These are phyloP conservation scores for Crithidia acanthocephali DNA, from an alignment of 208 protist genomes.

Conservation along the genomic window DNA sequence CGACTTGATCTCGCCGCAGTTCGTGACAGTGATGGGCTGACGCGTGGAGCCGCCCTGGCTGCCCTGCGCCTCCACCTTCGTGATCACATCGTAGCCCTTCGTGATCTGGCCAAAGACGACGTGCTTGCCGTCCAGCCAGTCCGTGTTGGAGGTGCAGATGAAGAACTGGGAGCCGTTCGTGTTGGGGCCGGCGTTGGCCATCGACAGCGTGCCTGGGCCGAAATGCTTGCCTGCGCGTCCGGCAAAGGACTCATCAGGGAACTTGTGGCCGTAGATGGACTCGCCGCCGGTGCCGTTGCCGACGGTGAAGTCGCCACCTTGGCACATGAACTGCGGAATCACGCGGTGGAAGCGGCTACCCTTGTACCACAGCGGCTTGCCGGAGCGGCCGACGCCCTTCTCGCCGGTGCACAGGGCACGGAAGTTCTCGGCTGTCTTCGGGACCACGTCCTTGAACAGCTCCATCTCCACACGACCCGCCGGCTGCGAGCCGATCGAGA, in stretches of 20 bases:
- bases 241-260: slow-evolving; percentile 94
- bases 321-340: slow-evolving; percentile 94
- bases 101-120: slow-evolving; percentile 95
- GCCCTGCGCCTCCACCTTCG: slow-evolving; percentile 75
- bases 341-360: slow-evolving; percentile 96
- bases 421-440: slow-evolving; percentile 97
- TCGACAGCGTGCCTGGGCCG: slow-evolving; percentile 82
- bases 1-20: slow-evolving; percentile 78
- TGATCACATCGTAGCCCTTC: slow-evolving; percentile 87
- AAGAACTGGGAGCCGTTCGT: slow-evolving; percentile 95
- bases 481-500: slow-evolving; percentile 85
- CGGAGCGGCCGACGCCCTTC: slow-evolving; percentile 81
- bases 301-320: slow-evolving; percentile 97
- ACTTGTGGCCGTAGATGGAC: slow-evolving; percentile 93
- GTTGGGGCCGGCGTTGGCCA: slow-evolving; percentile 95
- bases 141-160: slow-evolving; percentile 82
- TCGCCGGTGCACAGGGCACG: slow-evolving; percentile 93
- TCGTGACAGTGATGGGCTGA: slow-evolving; percentile 67
- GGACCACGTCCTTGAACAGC: slow-evolving; percentile 90
- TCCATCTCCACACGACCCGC: slow-evolving; percentile 93
- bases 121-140: slow-evolving; percentile 94
- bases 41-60: slow-evolving; percentile 75
- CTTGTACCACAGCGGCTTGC: slow-evolving; percentile 96
- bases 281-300: slow-evolving; percentile 93
- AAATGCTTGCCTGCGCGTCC: slow-evolving; percentile 78